Percentiles rank a stretch among this genome's conserved stretches.
Evolutionary conservation across 495 filamentous ascomycete genomes (phyloP).

Genomic region (Aspergillus nidulans): DNA sequence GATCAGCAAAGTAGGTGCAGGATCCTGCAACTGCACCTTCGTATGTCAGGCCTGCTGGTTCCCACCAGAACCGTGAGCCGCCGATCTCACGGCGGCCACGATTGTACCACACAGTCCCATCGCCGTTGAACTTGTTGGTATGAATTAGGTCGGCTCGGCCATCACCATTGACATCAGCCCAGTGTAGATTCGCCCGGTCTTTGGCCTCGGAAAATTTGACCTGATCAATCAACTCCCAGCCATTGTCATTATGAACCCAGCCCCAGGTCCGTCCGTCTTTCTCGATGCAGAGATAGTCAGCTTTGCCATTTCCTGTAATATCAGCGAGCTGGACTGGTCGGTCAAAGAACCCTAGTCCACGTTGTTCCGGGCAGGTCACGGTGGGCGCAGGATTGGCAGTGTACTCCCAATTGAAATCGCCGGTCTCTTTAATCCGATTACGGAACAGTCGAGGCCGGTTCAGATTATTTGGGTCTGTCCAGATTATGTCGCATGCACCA

Average conservation of each 20-base stretch:
- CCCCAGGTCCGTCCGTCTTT: background rate
- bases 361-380: background rate
- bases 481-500: slow-evolving; percentile 4
- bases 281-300: slow-evolving; percentile 2
- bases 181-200: slow-evolving; percentile 6
- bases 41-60: background rate
- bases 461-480: background rate
- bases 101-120: slow-evolving; percentile 8
- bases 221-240: no score
- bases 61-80: background rate
- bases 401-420: background rate
- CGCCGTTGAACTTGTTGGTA: slow-evolving; percentile 9
- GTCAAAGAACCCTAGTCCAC: background rate
- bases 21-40: background rate
- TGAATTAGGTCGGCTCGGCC: background rate
- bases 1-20: slow-evolving; percentile 4
- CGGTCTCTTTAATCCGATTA: background rate
- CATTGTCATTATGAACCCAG: no score
- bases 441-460: background rate
- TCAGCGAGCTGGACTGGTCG: background rate
- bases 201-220: background rate
- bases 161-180: slow-evolving; percentile 3
- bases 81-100: background rate
- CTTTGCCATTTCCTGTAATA: background rate
- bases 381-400: background rate